phyloP scores from a whole-genome alignment of 495 filamentous ascomycete genomes.

The Annulohypoxylon nitens region DNA sequence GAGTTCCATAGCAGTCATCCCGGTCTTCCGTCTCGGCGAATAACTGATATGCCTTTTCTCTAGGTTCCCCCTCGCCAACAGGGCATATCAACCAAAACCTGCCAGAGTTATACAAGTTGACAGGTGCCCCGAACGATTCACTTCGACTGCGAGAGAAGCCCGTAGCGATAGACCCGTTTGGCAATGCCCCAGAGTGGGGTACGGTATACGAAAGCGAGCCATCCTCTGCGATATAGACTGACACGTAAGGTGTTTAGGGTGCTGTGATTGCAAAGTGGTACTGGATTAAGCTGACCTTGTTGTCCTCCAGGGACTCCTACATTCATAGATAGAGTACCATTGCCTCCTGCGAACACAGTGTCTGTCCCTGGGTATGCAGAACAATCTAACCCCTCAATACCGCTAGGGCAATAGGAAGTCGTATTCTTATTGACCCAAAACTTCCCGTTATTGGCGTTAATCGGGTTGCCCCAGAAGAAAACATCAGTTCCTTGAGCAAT shows the following conservation, averaged over 20 bases:
- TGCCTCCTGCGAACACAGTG: conserved; percentile 36
- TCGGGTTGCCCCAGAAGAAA: conserved; percentile 25
- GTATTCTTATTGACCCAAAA: conserved; percentile 40
- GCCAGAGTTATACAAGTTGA: conserved; percentile 14
- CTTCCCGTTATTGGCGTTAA: conserved; percentile 43
- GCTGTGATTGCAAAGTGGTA: neutral
- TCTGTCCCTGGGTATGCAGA: conserved; percentile 28
- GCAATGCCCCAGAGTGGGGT: conserved; percentile 36
- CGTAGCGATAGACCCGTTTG: conserved; percentile 20
- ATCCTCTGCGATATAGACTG: conserved; percentile 22
- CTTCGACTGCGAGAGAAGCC: conserved; percentile 34
- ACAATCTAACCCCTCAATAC: conserved; percentile 36
- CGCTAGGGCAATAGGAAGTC: conserved; percentile 35
- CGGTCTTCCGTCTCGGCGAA: conserved; percentile 2
- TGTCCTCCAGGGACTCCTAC: conserved; percentile 45
- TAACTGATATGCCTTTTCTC: conserved; percentile 34
- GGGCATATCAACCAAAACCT: conserved; percentile 38
- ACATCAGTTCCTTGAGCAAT: conserved; percentile 26
- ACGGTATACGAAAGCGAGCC: conserved; percentile 41
- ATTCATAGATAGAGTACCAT: conserved; percentile 35
- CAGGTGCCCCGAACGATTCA: conserved; percentile 22
- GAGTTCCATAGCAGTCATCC: conserved; percentile 18
- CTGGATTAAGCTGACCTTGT: conserved; percentile 24
- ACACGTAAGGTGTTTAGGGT: neutral
- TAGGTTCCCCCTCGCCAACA: conserved; percentile 21